These are phyloP conservation scores for Geotrichum macrosporum DNA, from an alignment of 1,139 yeast species.

Conservation along the genomic window DNA sequence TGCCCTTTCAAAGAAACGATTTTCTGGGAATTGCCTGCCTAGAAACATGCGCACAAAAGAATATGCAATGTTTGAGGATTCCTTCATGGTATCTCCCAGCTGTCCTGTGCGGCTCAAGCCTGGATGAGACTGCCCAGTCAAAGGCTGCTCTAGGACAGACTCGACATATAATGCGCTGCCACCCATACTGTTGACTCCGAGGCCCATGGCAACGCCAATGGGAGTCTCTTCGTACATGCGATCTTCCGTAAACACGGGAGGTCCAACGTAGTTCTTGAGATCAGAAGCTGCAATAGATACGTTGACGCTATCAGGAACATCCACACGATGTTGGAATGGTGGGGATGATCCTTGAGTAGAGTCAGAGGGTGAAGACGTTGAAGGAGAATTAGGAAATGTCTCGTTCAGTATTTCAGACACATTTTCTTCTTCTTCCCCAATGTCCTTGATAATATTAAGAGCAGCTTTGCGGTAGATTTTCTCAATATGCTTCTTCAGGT, in stretches of 20 bases:
- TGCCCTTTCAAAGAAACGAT: constrained; percentile 87
- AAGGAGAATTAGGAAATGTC: background rate
- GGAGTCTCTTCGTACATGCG: constrained; percentile 79
- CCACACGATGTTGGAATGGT: constrained; percentile 35
- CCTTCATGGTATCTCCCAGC: constrained; percentile 96
- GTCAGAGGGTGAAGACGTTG: background rate
- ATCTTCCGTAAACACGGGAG: constrained; percentile 80
- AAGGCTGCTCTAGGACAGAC: constrained; percentile 81
- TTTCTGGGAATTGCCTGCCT: constrained; percentile 71
- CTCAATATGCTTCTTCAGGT: constrained; percentile 80
- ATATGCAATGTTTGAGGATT: constrained; percentile 87
- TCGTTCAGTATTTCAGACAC: background rate
- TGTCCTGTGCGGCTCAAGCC: constrained; percentile 79
- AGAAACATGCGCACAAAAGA: constrained; percentile 84
- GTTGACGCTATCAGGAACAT: constrained; percentile 61
- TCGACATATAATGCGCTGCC: constrained; percentile 93
- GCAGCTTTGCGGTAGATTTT: constrained; percentile 92
- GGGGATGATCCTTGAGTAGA: background rate
- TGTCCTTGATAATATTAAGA: constrained; percentile 65
- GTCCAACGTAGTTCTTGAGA: constrained; percentile 84
- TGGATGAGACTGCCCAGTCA: constrained; percentile 41
- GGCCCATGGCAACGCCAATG: constrained; percentile 96
- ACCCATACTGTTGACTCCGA: constrained; percentile 89
- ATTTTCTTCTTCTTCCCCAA: constrained; percentile 21
- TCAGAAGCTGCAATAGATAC: constrained; percentile 60